A percentile compares a stretch with the other conserved stretches of the same genome.
These are phyloP conservation scores for Fraxinus paxiana DNA, from an alignment of 305 asterid genomes.

Conservation along the genomic window DNA sequence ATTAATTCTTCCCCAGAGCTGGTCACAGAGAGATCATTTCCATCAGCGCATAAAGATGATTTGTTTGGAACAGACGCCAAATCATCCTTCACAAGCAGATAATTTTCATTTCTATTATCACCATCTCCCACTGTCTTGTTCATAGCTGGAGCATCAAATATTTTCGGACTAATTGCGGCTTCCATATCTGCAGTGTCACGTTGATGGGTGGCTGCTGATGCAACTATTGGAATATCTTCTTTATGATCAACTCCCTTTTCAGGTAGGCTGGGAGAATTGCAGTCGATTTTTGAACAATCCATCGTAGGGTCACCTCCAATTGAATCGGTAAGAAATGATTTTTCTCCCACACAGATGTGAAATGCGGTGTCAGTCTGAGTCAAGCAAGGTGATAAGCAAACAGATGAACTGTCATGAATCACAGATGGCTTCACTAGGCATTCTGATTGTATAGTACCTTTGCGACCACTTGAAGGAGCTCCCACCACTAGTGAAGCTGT, in stretches of 20 bases:
- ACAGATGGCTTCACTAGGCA: not conserved
- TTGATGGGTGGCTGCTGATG: constrained; percentile 24
- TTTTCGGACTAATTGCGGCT: constrained; percentile 23
- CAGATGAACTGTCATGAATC: not conserved
- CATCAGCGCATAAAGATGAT: constrained; percentile 29
- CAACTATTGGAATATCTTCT: constrained; percentile 28
- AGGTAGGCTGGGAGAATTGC: constrained; percentile 27
- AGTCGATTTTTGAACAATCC: constrained; percentile 30
- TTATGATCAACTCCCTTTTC: constrained; percentile 33
- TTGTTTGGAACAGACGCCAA: constrained; percentile 21
- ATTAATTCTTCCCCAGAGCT: constrained; percentile 36
- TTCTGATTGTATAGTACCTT: constrained; percentile 7
- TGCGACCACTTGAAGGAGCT: constrained; percentile 3
- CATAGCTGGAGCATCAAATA: constrained; percentile 20
- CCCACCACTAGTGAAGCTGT: not conserved
- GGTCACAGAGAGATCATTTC: constrained; percentile 26
- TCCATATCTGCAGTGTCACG: constrained; percentile 20
- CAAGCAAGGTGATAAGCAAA: constrained; percentile 22
- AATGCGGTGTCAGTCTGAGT: constrained; percentile 3
- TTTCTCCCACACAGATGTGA: constrained; percentile 7
- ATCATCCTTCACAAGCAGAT: constrained; percentile 28
- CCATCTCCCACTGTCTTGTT: constrained; percentile 31
- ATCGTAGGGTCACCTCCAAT: constrained; percentile 29
- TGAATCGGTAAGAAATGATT: constrained; percentile 24
- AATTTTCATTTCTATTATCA: constrained; percentile 3